These are phyloP conservation scores for Pseudogymnoascus sp. DNA, from an alignment of 2,329 filamentous ascomycete genomes.

Conservation along the genomic window DNA sequence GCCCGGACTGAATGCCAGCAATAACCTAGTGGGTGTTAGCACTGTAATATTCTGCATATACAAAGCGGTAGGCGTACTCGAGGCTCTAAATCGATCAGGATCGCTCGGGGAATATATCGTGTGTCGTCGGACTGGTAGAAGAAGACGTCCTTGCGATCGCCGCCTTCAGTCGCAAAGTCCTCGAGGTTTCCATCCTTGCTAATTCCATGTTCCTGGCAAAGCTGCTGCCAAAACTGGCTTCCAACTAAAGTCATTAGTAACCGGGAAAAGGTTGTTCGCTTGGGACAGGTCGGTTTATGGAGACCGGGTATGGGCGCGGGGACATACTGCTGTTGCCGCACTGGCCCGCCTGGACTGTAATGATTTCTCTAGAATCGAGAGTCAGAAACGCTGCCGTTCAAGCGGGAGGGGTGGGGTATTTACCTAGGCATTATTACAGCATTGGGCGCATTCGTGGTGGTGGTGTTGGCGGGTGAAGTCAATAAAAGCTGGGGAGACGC, in stretches of 20 bases:
- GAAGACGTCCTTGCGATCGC: slow-evolving; percentile 97
- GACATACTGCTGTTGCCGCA: slow-evolving; percentile 97
- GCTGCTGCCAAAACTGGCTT: slow-evolving; percentile 97
- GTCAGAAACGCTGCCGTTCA: slow-evolving; percentile 9
- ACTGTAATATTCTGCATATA: no score
- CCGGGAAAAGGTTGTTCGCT: background rate
- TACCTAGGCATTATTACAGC: slow-evolving; percentile 30
- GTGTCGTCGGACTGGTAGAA: slow-evolving; percentile 99
- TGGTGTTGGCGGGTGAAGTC: background rate
- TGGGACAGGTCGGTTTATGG: slow-evolving; percentile 9
- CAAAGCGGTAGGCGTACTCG: slow-evolving; percentile 46
- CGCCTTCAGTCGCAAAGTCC: slow-evolving; percentile 94
- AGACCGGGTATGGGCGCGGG: slow-evolving; percentile 12
- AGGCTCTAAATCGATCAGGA: slow-evolving; percentile 90
- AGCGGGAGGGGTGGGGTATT: background rate
- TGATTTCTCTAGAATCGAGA: slow-evolving; percentile 69
- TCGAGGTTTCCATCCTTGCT: slow-evolving; percentile 95
- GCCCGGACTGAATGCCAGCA: slow-evolving; percentile 82
- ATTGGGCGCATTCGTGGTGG: slow-evolving; percentile 16
- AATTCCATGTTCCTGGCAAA: slow-evolving; percentile 97
- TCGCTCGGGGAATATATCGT: slow-evolving; percentile 92
- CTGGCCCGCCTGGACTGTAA: slow-evolving; percentile 97
- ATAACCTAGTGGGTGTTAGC: slow-evolving; percentile 52
- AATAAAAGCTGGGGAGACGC: slow-evolving; percentile 10
- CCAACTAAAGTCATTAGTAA: slow-evolving; percentile 56